Evolutionary conservation across 1,139 yeast genomes (phyloP), one percentile per base, ranked within the genome.

Genomic region (Blastobotrys elegans): DNA sequence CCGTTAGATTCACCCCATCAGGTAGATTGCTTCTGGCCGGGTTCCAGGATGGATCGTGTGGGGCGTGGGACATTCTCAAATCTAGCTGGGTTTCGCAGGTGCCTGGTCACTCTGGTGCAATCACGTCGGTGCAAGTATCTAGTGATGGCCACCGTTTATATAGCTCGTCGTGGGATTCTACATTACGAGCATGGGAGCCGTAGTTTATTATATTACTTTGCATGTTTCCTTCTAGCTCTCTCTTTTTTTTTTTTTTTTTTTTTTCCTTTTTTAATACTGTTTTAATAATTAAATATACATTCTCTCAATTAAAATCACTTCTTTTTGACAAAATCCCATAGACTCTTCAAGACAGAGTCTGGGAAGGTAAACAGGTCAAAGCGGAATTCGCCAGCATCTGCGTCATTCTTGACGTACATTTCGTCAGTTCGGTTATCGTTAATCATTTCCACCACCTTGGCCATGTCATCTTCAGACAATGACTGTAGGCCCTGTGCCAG

Each of bases 361-460:
- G 98, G 98, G 58, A 92, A 75, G 38, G 97, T 90, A 67, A 82
- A 90, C 60, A 92, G 75, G 69, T 92, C 98, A 86, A 92, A 88
- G 51, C 95, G 90, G 67, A 92, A 92, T 71, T 92, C 98, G 44
- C 98, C 98, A 61, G 88, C 94, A 55, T 90, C 97, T 45, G 87
- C 90, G 64, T 92, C 96, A 68, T 92, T 92, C 65, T 90, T 89
- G 61, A 92, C 86, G 68, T 86, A 89, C 96, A 92, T 92, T 50
- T 92, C 97, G 43, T 87, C 82, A 16, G 97, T 89, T 67, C 88
- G 82, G 69, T 92, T 92, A 67, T 92, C 97, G 47, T 96, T 89
- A 33, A 92, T 95, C 97, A 92, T 90, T 68, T 92, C 97, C 47
- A 92, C 97, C 45, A 92, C 94, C 33, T 90, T 95, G 50, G 92